Conservation (phyloP, 1,284 basidiomycete species). For the Ustilago trichophora region DNA sequence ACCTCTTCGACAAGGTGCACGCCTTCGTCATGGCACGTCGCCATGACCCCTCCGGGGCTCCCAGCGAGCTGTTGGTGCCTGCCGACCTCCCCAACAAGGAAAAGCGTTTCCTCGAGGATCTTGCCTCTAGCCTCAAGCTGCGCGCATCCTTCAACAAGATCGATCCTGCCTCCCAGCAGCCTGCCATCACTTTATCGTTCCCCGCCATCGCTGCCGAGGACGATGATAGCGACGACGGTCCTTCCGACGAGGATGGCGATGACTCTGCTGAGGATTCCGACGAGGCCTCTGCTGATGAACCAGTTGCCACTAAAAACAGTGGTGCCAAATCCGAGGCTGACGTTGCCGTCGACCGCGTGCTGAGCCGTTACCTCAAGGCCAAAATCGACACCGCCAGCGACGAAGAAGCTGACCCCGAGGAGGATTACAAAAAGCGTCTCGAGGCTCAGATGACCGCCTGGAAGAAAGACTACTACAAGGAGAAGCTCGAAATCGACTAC, state of each 20-base stretch:
- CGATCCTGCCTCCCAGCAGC: constrained; percentile 53
- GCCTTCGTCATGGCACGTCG: constrained; percentile 83
- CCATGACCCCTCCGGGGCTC: constrained; percentile 71
- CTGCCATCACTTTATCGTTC: constrained; percentile 53
- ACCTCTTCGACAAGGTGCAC: constrained; percentile 70
- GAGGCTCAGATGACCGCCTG: constrained; percentile 88
- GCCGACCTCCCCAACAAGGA: constrained; percentile 44
- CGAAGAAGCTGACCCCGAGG: constrained; percentile 38
- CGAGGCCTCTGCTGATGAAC: constrained; percentile 69
- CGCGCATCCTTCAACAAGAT: constrained; percentile 59
- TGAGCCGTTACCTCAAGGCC: constrained; percentile 87
- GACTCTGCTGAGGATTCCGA: constrained; percentile 64
- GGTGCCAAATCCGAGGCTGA: constrained; percentile 51
- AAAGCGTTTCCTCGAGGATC: constrained; percentile 52
- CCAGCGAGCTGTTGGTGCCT: constrained; percentile 49
- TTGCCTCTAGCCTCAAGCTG: constrained; percentile 53
- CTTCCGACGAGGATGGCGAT: constrained; percentile 33
- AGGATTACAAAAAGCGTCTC: constrained; percentile 75
- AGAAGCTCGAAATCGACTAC: constrained; percentile 62
- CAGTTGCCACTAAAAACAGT: constrained; percentile 6
- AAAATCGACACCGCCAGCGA: constrained; percentile 67
- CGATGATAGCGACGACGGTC: constrained; percentile 26
- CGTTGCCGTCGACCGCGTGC: constrained; percentile 80
- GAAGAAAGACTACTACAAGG: constrained; percentile 87
- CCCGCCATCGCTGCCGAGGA: constrained; percentile 35